phyloP scores from a whole-genome alignment of 2,329 filamentous ascomycete genomes.

The Mycosphaerella sp. region DNA sequence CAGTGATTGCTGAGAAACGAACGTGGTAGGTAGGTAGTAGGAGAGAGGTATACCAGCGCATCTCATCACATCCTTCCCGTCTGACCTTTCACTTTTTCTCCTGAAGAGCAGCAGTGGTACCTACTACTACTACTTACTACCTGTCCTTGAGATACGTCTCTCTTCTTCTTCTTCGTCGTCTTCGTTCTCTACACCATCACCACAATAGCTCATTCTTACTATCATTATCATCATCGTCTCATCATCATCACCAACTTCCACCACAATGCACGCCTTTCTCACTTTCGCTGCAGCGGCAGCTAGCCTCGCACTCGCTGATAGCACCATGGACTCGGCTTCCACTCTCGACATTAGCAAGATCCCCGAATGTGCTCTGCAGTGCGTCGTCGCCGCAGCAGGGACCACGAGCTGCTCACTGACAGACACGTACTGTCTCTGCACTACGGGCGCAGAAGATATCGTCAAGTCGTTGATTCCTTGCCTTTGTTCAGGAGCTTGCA shows the following conservation, averaged over 20 bases:
- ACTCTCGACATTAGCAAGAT: conserved; percentile 9
- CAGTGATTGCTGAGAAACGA: too few relatives aligned
- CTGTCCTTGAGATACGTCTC: too few relatives aligned
- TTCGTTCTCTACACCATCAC: too few relatives aligned
- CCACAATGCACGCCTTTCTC: conserved; percentile 10
- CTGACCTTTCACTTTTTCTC: too few relatives aligned
- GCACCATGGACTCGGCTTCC: background rate
- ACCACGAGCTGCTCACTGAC: conserved; percentile 44
- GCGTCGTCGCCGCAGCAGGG: conserved; percentile 44
- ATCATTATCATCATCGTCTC: background rate
- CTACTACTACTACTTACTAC: too few relatives aligned
- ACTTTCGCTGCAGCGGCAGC: background rate
- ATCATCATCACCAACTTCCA: background rate
- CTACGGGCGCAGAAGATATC: conserved; percentile 35
- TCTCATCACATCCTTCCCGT: too few relatives aligned
- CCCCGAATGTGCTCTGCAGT: conserved; percentile 28
- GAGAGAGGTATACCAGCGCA: too few relatives aligned
- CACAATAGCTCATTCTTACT: background rate
- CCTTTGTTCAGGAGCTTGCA: conserved; percentile 35
- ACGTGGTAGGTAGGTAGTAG: too few relatives aligned
- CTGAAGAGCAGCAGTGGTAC: too few relatives aligned
- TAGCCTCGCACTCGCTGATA: background rate
- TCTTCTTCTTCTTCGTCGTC: too few relatives aligned
- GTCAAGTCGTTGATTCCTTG: conserved; percentile 38
- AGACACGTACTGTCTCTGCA: conserved; percentile 51